Conservation (phyloP, 2,329 filamentous ascomycete genomes). For the Fusarium transvaalense region DNA sequence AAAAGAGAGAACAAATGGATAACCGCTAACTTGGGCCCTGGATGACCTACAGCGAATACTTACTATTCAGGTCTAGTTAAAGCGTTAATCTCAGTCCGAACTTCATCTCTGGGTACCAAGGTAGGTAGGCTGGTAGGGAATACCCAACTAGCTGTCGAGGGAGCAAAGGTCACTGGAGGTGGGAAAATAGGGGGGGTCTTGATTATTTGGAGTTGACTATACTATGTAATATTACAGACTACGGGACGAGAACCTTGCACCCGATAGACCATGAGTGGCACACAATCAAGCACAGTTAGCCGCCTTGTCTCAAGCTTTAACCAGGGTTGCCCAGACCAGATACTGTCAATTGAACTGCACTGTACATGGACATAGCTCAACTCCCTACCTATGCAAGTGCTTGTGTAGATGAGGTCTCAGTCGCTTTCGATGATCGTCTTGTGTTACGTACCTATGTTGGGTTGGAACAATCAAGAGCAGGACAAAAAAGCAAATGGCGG, state of each 20-base stretch:
- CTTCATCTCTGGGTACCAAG: constrained; percentile 7
- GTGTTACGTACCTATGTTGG: constrained; percentile 12
- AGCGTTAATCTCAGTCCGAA: constrained; percentile 41
- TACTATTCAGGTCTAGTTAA: constrained; percentile 36
- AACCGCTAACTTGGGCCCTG: constrained; percentile 7
- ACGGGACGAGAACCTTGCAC: constrained; percentile 38
- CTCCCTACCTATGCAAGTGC: constrained; percentile 8
- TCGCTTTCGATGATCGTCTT: constrained; percentile 9
- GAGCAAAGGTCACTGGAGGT: constrained; percentile 1
- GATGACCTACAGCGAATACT: constrained; percentile 18
- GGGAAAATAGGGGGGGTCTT: constrained; percentile 32
- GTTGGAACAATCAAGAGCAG: not conserved
- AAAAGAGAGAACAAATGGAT: constrained; percentile 39
- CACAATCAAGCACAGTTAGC: constrained; percentile 39
- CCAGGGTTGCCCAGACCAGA: constrained; percentile 29
- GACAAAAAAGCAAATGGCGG: constrained; percentile 5
- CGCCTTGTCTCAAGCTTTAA: constrained; percentile 35
- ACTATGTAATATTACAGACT: constrained; percentile 6
- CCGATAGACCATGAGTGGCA: constrained; percentile 41
- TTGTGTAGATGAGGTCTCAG: constrained; percentile 25
- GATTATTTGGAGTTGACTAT: constrained; percentile 16
- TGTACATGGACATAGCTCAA: constrained; percentile 6
- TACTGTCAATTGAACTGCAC: constrained; percentile 5
- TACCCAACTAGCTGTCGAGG: not conserved
- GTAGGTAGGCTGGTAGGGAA: not conserved